Percentiles rank a stretch among this genome's conserved stretches.
Conservation (phyloP, 306 rosid species). For the Macrotyloma uniflorum region DNA sequence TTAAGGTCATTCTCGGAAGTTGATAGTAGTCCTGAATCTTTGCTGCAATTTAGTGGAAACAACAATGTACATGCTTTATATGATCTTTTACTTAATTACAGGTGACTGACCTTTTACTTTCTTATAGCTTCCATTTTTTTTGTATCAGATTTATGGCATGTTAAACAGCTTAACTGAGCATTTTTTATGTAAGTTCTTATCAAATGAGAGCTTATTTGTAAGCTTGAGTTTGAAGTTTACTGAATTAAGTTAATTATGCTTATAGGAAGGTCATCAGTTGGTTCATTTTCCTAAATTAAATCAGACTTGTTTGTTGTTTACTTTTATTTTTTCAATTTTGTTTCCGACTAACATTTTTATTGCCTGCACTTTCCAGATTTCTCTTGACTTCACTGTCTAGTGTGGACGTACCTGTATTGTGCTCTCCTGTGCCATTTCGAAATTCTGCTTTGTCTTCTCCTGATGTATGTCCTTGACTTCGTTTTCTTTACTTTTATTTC, state of each 20-base stretch:
- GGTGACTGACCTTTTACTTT: conserved; percentile 51
- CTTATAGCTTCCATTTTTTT: conserved; percentile 25
- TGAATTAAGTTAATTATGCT: not conserved
- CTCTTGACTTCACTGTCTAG: conserved; percentile 71
- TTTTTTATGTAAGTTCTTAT: not conserved
- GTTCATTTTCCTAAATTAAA: not conserved
- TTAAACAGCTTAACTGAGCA: not conserved
- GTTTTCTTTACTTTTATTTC: conserved; percentile 4
- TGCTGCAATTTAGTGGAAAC: conserved; percentile 75
- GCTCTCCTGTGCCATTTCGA: conserved; percentile 83
- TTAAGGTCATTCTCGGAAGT: conserved; percentile 63
- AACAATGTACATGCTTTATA: conserved; percentile 73
- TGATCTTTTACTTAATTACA: conserved; percentile 81
- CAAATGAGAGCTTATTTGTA: not conserved
- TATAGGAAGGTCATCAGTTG: not conserved
- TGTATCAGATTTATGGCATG: not conserved
- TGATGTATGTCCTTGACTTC: conserved; percentile 51
- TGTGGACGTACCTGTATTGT: conserved; percentile 80
- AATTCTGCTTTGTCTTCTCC: conserved; percentile 85
- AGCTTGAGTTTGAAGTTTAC: not conserved
- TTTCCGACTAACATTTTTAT: conserved; percentile 25
- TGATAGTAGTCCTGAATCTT: conserved; percentile 79
- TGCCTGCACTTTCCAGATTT: conserved; percentile 60
- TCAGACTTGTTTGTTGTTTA: conserved; percentile 11
- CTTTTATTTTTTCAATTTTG: conserved; percentile 24